These are phyloP conservation scores for Zea mays DNA, from an alignment of 176 grass and related monocot genomes.

Conservation along the genomic window DNA sequence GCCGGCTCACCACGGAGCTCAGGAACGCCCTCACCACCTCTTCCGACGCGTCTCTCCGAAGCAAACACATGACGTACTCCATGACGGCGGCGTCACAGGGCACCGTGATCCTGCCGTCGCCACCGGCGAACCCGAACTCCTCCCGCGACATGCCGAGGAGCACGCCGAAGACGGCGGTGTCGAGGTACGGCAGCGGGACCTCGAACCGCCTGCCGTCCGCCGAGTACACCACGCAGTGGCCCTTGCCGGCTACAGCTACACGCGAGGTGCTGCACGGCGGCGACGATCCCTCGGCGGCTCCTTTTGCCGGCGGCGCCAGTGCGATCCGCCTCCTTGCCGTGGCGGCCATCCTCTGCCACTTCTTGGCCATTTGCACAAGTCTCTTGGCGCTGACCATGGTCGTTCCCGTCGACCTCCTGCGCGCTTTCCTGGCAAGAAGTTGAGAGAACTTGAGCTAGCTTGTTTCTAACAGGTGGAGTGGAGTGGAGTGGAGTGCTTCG, in stretches of 20 bases:
- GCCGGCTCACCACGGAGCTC: slow-evolving; percentile 23
- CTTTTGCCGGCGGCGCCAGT: not conserved
- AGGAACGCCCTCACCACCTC: slow-evolving; percentile 41
- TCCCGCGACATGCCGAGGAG: slow-evolving; percentile 49
- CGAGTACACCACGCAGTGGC: slow-evolving; percentile 58
- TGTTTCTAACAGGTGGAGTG: not conserved
- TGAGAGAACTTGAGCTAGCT: not conserved
- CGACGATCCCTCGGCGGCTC: not conserved
- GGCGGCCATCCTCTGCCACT: slow-evolving; percentile 50
- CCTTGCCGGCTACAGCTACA: slow-evolving; percentile 35
- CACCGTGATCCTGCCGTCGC: slow-evolving; percentile 35
- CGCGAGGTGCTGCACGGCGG: not conserved
- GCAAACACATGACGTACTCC: slow-evolving; percentile 55
- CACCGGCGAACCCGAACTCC: slow-evolving; percentile 44
- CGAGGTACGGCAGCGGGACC: slow-evolving; percentile 49
- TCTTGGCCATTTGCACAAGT: slow-evolving; percentile 43
- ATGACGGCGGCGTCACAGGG: slow-evolving; percentile 46
- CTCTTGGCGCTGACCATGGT: slow-evolving; percentile 38
- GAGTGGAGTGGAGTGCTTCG: not conserved
- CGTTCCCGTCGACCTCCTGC: too few relatives aligned
- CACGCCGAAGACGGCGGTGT: slow-evolving; percentile 34
- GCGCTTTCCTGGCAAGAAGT: not conserved
- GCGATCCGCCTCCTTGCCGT: slow-evolving; percentile 44
- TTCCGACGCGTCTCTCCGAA: slow-evolving; percentile 34
- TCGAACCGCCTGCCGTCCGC: slow-evolving; percentile 37